phyloP scores from a whole-genome alignment of 2,329 filamentous ascomycete genomes.

The Alternaria consortialis region DNA sequence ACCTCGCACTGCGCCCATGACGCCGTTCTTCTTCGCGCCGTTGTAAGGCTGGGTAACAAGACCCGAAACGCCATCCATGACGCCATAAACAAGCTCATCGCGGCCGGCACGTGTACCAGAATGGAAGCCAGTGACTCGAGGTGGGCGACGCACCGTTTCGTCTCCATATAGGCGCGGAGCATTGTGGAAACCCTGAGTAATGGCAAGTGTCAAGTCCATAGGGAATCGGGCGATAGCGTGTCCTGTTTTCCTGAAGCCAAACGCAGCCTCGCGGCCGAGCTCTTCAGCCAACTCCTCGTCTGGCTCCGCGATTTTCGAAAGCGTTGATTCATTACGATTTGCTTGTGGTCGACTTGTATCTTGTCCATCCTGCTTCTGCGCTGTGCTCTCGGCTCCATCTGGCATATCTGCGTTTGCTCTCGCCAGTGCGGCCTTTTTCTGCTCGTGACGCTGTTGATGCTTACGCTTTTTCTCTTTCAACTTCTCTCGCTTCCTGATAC shows the following conservation, averaged over 20 bases:
- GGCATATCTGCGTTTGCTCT: constrained; percentile 26
- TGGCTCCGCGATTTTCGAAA: constrained; percentile 46
- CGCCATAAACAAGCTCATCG: constrained; percentile 68
- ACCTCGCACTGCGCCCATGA: constrained; percentile 62
- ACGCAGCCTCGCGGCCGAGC: constrained; percentile 60
- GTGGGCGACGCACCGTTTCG: constrained; percentile 70
- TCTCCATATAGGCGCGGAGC: constrained; percentile 75
- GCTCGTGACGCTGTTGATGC: constrained; percentile 40
- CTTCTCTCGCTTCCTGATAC: constrained; percentile 63
- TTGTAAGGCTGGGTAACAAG: constrained; percentile 67
- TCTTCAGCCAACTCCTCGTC: constrained; percentile 46
- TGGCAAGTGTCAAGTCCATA: constrained; percentile 67
- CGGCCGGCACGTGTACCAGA: constrained; percentile 69
- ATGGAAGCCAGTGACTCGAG: constrained; percentile 70
- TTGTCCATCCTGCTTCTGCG: constrained; percentile 9
- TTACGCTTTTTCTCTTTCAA: constrained; percentile 59
- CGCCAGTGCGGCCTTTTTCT: constrained; percentile 32
- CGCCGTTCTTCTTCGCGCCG: constrained; percentile 65
- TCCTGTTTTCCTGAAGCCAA: constrained; percentile 62
- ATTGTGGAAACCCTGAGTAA: constrained; percentile 76
- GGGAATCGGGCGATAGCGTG: constrained; percentile 65
- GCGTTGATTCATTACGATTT: constrained; percentile 32
- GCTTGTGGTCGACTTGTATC: constrained; percentile 27
- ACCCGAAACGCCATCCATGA: constrained; percentile 72
- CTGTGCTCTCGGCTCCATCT: constrained; percentile 15